Percentiles rank a stretch among this genome's conserved stretches.
These are phyloP conservation scores for Emmonsiellopsis sp. DNA, from an alignment of 2,329 filamentous ascomycete species.

Conservation along the genomic window DNA sequence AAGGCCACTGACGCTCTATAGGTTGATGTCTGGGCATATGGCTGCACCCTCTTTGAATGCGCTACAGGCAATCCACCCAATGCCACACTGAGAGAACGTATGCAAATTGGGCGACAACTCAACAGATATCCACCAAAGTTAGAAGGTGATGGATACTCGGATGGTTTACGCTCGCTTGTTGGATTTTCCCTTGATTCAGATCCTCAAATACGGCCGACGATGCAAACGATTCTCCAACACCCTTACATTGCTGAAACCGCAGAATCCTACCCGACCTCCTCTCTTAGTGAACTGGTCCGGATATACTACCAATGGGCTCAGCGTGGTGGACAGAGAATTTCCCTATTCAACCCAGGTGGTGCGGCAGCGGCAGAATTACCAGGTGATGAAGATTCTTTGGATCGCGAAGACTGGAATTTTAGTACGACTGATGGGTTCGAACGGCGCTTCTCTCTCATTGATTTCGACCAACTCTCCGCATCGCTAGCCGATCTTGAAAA, in stretches of 20 bases:
- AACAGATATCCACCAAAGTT: conserved; percentile 34
- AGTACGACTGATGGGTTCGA: conserved; percentile 55
- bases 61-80: conserved; percentile 42
- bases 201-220: conserved; percentile 35
- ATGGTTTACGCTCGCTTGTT: conserved; percentile 36
- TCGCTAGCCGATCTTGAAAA: conserved; percentile 36
- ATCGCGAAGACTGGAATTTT: conserved; percentile 54
- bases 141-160: conserved; percentile 33
- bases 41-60: conserved; percentile 41
- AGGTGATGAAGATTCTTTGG: conserved; percentile 28
- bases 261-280: conserved; percentile 34
- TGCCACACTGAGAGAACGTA: conserved; percentile 36
- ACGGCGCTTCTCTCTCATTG: conserved; percentile 38
- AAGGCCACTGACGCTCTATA: conserved; percentile 12
- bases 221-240: conserved; percentile 38
- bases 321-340: conserved; percentile 40
- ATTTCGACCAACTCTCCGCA: conserved; percentile 36
- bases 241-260: conserved; percentile 35
- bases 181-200: conserved; percentile 35
- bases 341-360: conserved; percentile 51
- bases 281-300: conserved; percentile 36
- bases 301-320: conserved; percentile 42
- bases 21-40: conserved; percentile 44
- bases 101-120: conserved; percentile 37
- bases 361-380: conserved; percentile 47